Conservation (phyloP, 345 rosid species). For the Eutrema yunnanense region DNA sequence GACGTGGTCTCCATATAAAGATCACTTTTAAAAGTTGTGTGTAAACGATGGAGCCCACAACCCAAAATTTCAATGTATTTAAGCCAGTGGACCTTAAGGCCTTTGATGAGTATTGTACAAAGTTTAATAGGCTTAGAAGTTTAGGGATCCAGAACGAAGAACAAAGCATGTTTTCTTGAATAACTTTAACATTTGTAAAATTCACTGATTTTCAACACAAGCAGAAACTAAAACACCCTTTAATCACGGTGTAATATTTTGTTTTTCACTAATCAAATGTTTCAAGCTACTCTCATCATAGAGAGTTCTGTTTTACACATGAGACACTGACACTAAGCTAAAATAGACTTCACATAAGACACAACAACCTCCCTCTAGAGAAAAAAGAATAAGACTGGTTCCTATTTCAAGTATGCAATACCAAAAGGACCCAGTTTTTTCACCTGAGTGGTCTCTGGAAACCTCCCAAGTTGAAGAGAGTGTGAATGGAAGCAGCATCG, state of each 20-base stretch:
- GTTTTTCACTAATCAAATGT: not conserved
- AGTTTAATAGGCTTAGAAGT: not conserved
- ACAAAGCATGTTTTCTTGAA: not conserved
- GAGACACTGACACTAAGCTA: conserved; percentile 7
- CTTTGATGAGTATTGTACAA: not conserved
- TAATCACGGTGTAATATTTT: not conserved
- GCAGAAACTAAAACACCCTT: not conserved
- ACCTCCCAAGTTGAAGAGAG: conserved; percentile 55
- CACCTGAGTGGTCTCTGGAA: conserved; percentile 38
- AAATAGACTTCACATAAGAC: conserved; percentile 3
- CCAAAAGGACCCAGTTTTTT: not conserved
- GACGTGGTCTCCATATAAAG: conserved; percentile 24
- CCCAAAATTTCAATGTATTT: not conserved
- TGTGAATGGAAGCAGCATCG: conserved; percentile 72
- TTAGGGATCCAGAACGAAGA: not conserved
- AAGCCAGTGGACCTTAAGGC: not conserved
- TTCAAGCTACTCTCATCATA: not conserved
- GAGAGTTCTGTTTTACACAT: conserved; percentile 9
- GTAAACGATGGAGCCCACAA: conserved; percentile 27
- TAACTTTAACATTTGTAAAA: not conserved
- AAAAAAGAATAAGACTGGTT: not conserved
- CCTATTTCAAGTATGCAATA: conserved; percentile 1
- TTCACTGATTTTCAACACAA: not conserved
- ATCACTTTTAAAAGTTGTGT: not conserved
- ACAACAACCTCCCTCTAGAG: not conserved